These are phyloP conservation scores for Agastache rugosa DNA, from an alignment of 257 asterid species.

Conservation along the genomic window DNA sequence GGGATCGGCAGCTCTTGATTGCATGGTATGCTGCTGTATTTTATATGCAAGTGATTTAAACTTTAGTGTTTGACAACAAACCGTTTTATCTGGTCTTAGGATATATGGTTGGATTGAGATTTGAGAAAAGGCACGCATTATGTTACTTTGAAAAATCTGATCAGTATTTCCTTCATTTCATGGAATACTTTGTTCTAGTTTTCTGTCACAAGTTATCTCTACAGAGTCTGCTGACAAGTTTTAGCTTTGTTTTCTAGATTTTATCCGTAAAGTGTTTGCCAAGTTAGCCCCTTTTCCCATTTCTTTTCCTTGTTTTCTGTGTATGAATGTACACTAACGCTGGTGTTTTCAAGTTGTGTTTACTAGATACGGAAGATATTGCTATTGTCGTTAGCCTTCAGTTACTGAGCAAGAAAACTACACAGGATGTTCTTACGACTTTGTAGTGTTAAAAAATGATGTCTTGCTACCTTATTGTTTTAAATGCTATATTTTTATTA, in stretches of 20 bases:
- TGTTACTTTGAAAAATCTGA: neutral
- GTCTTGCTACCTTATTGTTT: neutral
- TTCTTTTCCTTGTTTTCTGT: neutral
- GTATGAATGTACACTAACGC: neutral
- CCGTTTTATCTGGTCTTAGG: neutral
- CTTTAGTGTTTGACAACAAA: neutral
- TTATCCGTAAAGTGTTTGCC: neutral
- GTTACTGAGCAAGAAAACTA: neutral
- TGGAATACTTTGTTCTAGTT: neutral
- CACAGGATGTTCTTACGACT: neutral
- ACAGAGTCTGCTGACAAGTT: neutral
- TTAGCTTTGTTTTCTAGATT: neutral
- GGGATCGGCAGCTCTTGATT: neutral
- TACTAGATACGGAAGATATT: neutral
- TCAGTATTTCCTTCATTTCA: neutral
- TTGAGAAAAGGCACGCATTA: neutral
- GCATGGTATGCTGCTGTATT: neutral
- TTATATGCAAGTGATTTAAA: neutral
- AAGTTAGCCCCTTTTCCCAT: neutral
- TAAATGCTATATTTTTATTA: neutral
- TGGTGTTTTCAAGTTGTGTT: neutral
- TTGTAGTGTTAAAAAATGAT: neutral
- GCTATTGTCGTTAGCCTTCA: neutral
- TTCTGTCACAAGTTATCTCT: neutral
- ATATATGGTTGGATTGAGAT: constrained; percentile 1